Percentiles rank a stretch among this genome's conserved stretches.
Conservation (phyloP, 116 monocot genomes). For the Papilionanthe hybrid region DNA sequence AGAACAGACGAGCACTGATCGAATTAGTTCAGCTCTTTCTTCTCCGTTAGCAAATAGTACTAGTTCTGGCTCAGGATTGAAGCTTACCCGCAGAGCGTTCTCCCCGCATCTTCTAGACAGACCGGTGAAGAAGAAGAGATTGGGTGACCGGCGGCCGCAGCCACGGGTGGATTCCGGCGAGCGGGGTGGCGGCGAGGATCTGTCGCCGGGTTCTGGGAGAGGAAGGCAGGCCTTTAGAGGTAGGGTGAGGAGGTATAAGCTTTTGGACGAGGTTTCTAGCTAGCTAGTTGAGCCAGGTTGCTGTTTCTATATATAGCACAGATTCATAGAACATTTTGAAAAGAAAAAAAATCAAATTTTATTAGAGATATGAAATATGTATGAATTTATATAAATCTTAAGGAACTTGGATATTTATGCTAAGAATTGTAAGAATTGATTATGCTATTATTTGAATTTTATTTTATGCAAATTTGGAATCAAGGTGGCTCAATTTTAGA, state of each 20-base stretch:
- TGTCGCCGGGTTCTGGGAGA: constrained; percentile 16
- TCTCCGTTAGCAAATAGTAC: background rate
- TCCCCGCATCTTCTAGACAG: constrained; percentile 18
- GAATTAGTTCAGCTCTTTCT: constrained; percentile 7
- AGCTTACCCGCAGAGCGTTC: constrained; percentile 16
- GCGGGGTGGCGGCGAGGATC: constrained; percentile 16
- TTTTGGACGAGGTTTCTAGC: constrained; percentile 50
- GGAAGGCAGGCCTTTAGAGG: constrained; percentile 29
- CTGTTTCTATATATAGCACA: background rate
- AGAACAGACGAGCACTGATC: constrained; percentile 1
- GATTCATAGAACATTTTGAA: too few relatives aligned
- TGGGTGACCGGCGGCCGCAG: constrained; percentile 6
- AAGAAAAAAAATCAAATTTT: too few relatives aligned
- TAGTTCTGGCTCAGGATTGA: background rate
- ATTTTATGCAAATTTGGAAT: too few relatives aligned
- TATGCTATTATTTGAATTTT: too few relatives aligned
- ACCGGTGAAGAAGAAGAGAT: constrained; percentile 46
- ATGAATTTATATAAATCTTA: too few relatives aligned
- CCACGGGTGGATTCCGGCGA: constrained; percentile 8
- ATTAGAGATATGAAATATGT: too few relatives aligned
- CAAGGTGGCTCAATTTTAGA: too few relatives aligned
- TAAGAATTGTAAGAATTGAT: too few relatives aligned
- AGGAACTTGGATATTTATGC: too few relatives aligned
- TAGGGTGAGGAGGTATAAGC: constrained; percentile 45
- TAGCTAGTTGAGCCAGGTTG: background rate